Base-by-base conservation (phyloP, 139 green algal species). In the Volvox reticuliferus region DNA sequence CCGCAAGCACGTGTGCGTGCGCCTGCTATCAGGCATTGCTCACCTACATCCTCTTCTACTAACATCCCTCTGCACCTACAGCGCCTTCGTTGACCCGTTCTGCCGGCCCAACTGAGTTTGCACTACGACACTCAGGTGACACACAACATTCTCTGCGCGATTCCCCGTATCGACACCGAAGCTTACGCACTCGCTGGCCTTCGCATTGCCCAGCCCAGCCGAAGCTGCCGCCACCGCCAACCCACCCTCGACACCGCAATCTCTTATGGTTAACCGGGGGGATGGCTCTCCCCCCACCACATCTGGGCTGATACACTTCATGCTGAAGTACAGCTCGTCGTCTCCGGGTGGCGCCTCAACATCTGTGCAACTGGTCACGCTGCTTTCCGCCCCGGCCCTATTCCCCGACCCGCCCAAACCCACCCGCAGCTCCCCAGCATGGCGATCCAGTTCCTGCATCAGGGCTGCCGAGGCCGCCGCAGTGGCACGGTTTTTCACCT, bases 401-500 rank as follows among this genome's bases (percentile, higher is more conserved):
- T 35, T 0, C 76, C 32, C 32, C 33, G 5, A 35, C 76, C 78
- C 24, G 36, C 36, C 20, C 78, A 55, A 35, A 86, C 80, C 80
- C 80, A 86, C 80, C 80, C 80, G 44, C 55, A 86, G 80, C 50
- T 62, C 55, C 28, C 80, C 80, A 24, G 80, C 55, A n/a, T 73
- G 50, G 35, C 69, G 20, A 50, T 86, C 80, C 55, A 86, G 26
- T 17, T 44, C n/a, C 80, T 61, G 55, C 26, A 86, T 71, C 1
- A 86, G 55, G 13, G 55, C 26, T 18, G 80, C 80, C 80, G 62
- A 37, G 1, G 37, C 80, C 1, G 50, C 61, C 2, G 55, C 80
- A 21, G 80, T 50, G 12, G 55, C 26, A 19, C 17, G 55, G 13
- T 30, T 13, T 9, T 67, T 67, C 82, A 78, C 82, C 82, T 87